Conservation (phyloP, 2,329 filamentous ascomycete species). For the Chrysoporthe cubensis region DNA sequence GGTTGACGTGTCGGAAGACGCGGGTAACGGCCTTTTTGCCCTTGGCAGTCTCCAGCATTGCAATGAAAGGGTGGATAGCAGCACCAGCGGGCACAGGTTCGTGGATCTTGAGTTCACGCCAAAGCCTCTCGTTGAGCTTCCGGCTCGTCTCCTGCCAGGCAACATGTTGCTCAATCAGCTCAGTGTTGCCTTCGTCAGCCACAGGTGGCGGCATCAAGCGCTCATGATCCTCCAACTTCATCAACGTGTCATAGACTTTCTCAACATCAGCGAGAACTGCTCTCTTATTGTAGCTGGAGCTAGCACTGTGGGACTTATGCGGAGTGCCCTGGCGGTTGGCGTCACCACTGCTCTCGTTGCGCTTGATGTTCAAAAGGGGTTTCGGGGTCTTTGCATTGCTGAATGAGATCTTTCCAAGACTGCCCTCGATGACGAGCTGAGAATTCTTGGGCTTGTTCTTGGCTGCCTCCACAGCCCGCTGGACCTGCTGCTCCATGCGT, state of each 20-base stretch:
- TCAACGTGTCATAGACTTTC: slow-evolving; percentile 81
- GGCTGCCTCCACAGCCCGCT: slow-evolving; percentile 93
- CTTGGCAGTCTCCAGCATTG: slow-evolving; percentile 91
- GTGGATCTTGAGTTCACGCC: slow-evolving; percentile 87
- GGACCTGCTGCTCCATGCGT: slow-evolving; percentile 98
- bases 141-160: slow-evolving; percentile 77
- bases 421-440: slow-evolving; percentile 94
- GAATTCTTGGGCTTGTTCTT: slow-evolving; percentile 98
- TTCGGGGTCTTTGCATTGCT: slow-evolving; percentile 98
- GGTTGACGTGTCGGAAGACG: slow-evolving; percentile 89
- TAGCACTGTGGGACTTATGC: slow-evolving; percentile 44
- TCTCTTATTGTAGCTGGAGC: slow-evolving; percentile 73
- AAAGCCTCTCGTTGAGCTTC: slow-evolving; percentile 77
- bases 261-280: slow-evolving; percentile 85
- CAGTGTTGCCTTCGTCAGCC: slow-evolving; percentile 66
- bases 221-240: slow-evolving; percentile 93
- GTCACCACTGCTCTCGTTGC: slow-evolving; percentile 70
- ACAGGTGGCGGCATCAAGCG: slow-evolving; percentile 71
- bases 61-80: slow-evolving; percentile 89
- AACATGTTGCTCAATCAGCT: slow-evolving; percentile 72
- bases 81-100: slow-evolving; percentile 79
- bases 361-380: slow-evolving; percentile 93
- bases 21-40: slow-evolving; percentile 95
- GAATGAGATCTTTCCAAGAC: slow-evolving; percentile 96
- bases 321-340: slow-evolving; percentile 55